Evolutionary conservation across 1,284 basidiomycete species (phyloP), one percentile per base, ranked within the genome.

Genomic region (Meira miltonrushii): DNA sequence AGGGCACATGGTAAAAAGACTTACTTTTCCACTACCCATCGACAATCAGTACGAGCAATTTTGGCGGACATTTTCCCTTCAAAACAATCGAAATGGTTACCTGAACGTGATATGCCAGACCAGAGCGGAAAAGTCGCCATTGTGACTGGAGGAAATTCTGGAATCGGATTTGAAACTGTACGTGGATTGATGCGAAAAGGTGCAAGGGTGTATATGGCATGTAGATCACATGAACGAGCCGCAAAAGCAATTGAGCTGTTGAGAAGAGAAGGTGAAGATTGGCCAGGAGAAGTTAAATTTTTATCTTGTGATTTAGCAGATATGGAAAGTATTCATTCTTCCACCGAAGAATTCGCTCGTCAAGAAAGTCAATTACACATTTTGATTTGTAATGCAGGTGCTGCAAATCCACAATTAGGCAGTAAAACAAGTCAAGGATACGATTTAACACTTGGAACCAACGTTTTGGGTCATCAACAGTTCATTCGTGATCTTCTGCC

Each of bases 401-500:
- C 17, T 28, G 33, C 19, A 19, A 12, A 38, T 53, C 46, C 25
- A 19, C 2, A 52, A 39, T 4, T 33, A 33, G 28, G 28, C 8
- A 33, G 28, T 33, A 39, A 38, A 25, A 72, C 70, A 54, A 62
- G 65, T 52, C 64, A 74, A 40, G 68, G 68, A n/a, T 46, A 71
- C 28, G 72, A 74, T 60, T 56, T 72, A n/a, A 69, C 72, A 54
- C 58, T 72, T 4, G 71, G 67, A 5, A 72, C 70, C 52, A 72
- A 74, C 48, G 68, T 71, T 19, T 58, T 74, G 0, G 70, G 67
- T 11, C 72, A 72, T 56, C 67, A 68, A 55, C 60, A 68, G 21
- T 59, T 71, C 37, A 71, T 63, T 44, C 61, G 62, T 55, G 57
- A 66, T 11, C 67, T 73, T 15, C 59, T 68, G 10, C 69, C 69